Evolutionary conservation across 768 basidiomycete species (phyloP), one percentile per base, ranked within the genome.

Genomic region (Pleurotus citrinopileatus): DNA sequence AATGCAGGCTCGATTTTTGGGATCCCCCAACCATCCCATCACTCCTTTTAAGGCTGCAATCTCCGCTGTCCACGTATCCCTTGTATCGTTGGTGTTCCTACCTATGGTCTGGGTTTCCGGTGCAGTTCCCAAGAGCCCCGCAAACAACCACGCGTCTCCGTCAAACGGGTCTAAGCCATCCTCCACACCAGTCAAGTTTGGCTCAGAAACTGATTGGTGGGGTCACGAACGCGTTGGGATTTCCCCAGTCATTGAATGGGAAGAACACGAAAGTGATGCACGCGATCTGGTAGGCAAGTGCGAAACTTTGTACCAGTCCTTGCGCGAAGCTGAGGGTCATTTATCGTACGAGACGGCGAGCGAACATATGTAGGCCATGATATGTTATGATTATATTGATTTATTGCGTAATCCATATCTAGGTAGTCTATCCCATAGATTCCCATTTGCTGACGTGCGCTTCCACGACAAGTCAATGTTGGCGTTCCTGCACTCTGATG

Each of bases 21-120:
- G 88, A 53, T 91, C 89, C 2, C 73, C 73, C 1, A 70, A 87
- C 61, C 89, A 90, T 59, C 71, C 82, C 12, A 87, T 91, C 43
- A 60, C 65, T 0, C 65, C 82, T 5, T 80, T 76, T 69, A 85
- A 85, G 62, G 84, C 84, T 8, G 86, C 91, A 3, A 70, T 88
- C 55, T 77, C 87, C 5, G 76, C 81, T 1, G 82, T 86, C 4
- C 81, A 92, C 64, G 64, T 87, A n/a, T 70, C 79, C 0, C 78
- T 94, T n/a, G 78, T 78, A 13, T 80, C 84, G 2, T 57, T 84
- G 0, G 60, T 70, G 19, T 77, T 73, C 60, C 66, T 89, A 56
- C 75, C 83, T 19, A 62, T 72, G 20, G 64, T 66, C 7, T 56
- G 15, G n/a, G 22, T 60, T 38, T 50, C 43, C 27, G 6, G 29